Evolutionary conservation across 257 asterid genomes (phyloP).

Genomic region (Solanum arcanum): DNA sequence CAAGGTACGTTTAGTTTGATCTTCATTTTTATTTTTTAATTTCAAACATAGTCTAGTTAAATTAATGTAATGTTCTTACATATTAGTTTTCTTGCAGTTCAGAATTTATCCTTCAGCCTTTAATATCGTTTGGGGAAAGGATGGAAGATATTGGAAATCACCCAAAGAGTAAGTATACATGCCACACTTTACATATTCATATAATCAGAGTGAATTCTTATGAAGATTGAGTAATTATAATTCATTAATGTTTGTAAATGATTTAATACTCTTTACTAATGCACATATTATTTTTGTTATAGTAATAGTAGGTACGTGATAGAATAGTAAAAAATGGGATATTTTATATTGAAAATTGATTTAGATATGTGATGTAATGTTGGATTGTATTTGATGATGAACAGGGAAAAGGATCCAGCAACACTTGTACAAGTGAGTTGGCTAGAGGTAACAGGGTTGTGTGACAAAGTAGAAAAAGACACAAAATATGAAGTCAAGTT

Average conservation of each 20-base stretch:
- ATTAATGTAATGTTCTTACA: not conserved
- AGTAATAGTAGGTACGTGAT: not conserved
- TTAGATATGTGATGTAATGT: not conserved
- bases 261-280: no score
- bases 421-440: not conserved
- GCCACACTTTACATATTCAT: not conserved
- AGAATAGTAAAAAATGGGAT: not conserved
- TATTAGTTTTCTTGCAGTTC: not conserved
- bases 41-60: not conserved
- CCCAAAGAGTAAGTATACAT: not conserved
- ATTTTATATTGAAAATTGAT: no score
- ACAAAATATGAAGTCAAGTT: not conserved
- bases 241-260: not conserved
- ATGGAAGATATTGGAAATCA: not conserved
- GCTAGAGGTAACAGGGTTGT: constrained; percentile 1
- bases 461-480: not conserved
- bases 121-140: not conserved
- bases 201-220: not conserved
- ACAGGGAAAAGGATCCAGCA: not conserved
- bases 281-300: not conserved
- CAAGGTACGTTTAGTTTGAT: not conserved
- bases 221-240: not conserved
- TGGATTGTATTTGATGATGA: not conserved
- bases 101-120: not conserved
- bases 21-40: not conserved